phyloP scores from a whole-genome alignment of 345 rosid genomes.

The Acer negundo region DNA sequence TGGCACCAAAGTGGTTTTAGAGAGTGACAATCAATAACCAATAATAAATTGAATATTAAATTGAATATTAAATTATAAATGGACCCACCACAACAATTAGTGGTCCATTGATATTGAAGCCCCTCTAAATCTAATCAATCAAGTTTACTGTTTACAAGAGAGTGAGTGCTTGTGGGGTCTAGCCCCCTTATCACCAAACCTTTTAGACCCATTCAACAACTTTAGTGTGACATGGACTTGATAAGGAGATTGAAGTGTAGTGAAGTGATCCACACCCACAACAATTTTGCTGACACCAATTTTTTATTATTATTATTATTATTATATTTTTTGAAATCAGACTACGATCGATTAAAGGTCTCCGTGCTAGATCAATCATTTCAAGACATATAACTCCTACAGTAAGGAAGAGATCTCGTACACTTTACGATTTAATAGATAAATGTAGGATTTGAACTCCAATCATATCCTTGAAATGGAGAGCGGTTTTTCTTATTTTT shows the following conservation, averaged over 20 bases:
- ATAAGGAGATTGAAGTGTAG: background rate
- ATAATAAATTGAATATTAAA: background rate
- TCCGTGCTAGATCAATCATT: too few relatives aligned
- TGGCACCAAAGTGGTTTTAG: too few relatives aligned
- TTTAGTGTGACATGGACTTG: background rate
- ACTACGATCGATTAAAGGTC: too few relatives aligned
- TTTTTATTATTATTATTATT: background rate
- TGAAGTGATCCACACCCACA: background rate
- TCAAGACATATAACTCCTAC: too few relatives aligned
- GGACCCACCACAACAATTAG: slow-evolving; percentile 9
- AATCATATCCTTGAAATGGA: too few relatives aligned
- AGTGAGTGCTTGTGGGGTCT: slow-evolving; percentile 17
- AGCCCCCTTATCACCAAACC: background rate
- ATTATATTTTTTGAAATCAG: too few relatives aligned
- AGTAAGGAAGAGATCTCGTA: too few relatives aligned
- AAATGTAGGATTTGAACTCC: too few relatives aligned
- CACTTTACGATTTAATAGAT: too few relatives aligned
- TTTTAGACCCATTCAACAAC: background rate
- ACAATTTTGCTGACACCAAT: background rate
- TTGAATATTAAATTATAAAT: background rate
- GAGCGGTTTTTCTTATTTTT: too few relatives aligned
- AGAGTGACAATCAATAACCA: too few relatives aligned
- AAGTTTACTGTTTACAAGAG: background rate
- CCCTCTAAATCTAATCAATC: background rate
- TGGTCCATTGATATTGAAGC: slow-evolving; percentile 21